Percentiles rank a stretch among this genome's conserved stretches.
These are phyloP conservation scores for Wickerhamiella sorbophila DNA, from an alignment of 805 yeast genomes.

Conservation along the genomic window DNA sequence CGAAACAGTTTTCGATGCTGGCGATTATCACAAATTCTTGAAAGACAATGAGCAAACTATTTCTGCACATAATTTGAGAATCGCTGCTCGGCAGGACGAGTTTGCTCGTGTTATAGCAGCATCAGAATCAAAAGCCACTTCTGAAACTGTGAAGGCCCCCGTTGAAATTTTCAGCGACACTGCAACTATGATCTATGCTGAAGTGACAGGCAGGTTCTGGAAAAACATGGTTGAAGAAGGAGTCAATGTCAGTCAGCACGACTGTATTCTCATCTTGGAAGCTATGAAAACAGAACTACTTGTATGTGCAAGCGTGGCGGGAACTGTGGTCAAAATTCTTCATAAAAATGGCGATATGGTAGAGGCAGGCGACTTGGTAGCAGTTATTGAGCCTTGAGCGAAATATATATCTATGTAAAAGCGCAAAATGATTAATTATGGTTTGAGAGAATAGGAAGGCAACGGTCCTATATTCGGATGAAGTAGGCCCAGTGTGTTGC, in stretches of 20 bases:
- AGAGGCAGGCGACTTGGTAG: constrained; percentile 92
- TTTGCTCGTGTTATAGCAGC: constrained; percentile 63
- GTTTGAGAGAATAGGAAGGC: background rate
- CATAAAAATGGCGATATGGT: constrained; percentile 92
- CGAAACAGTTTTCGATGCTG: constrained; percentile 72
- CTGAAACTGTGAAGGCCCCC: constrained; percentile 17
- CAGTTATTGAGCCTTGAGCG: constrained; percentile 41
- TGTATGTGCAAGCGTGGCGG: constrained; percentile 45
- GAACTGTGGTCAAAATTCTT: constrained; percentile 26
- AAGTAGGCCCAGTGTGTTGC: background rate
- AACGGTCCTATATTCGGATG: background rate
- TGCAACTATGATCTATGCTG: constrained; percentile 80
- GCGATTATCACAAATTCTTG: constrained; percentile 64
- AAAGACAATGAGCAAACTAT: constrained; percentile 60
- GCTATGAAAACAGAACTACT: constrained; percentile 99
- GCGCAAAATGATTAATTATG: constrained; percentile 15
- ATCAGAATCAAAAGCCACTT: constrained; percentile 24
- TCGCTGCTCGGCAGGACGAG: constrained; percentile 59
- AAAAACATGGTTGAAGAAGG: constrained; percentile 73
- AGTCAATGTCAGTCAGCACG: constrained; percentile 56
- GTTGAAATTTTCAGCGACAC: constrained; percentile 55
- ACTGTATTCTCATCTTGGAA: constrained; percentile 77
- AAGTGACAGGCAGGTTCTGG: constrained; percentile 94
- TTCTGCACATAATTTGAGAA: constrained; percentile 36
- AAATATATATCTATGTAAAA: constrained; percentile 10